Evolutionary conservation across 352 stramenopile species (phyloP).

Genomic region (Globisporangium rhizosaccharum): DNA sequence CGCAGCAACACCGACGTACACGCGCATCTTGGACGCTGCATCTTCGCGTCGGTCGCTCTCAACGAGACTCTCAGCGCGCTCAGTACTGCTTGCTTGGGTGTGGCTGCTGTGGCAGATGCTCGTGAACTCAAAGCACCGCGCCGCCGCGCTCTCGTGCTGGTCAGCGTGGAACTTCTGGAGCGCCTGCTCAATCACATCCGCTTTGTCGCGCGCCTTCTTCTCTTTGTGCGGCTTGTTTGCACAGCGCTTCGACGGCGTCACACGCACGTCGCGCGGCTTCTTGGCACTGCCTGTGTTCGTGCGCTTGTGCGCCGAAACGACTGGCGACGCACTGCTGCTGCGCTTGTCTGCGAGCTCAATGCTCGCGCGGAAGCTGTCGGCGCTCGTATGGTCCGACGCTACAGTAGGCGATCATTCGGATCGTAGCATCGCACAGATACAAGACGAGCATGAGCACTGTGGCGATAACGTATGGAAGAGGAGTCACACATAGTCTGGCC

Average conservation of each 20-base stretch:
- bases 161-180: constrained; percentile 45
- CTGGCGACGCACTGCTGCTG: background rate
- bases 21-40: constrained; percentile 23
- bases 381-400: constrained; percentile 14
- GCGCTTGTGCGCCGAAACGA: constrained; percentile 7
- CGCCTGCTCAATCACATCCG: constrained; percentile 55
- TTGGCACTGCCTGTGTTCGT: constrained; percentile 17
- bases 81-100: constrained; percentile 5
- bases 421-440: background rate
- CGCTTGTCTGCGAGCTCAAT: constrained; percentile 16
- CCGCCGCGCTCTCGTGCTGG: constrained; percentile 11
- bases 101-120: constrained; percentile 25
- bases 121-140: constrained; percentile 47
- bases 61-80: constrained; percentile 4
- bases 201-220: constrained; percentile 50
- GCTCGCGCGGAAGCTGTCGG: constrained; percentile 15
- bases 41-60: constrained; percentile 13
- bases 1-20: constrained; percentile 40
- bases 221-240: constrained; percentile 40
- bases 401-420: background rate
- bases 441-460: background rate
- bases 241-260: constrained; percentile 45
- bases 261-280: constrained; percentile 18
- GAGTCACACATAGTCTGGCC: no score
- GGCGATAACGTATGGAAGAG: background rate